Base-by-base conservation (phyloP, 2,329 filamentous ascomycete species). In the Dactylonectria estremocensis region DNA sequence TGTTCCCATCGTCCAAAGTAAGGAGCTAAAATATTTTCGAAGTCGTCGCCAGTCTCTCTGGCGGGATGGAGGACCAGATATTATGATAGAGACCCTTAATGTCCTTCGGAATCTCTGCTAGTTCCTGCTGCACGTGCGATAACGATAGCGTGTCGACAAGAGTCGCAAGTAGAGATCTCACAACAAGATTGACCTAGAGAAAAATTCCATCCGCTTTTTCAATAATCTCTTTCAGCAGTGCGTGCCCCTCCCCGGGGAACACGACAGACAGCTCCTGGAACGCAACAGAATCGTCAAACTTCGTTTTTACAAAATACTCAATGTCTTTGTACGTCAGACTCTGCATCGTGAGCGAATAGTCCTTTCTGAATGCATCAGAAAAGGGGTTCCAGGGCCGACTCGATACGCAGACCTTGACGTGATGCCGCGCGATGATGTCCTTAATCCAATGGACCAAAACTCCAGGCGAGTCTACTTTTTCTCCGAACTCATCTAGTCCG, bases 401-500 rank as follows among this genome's bases (percentile, higher is more conserved):
- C 20, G 56, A 48, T n/a, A 59, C 43, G 43, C 43, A 59, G n/a
- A 59, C 14, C 16, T 59, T 49, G 6, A 48, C 5, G n/a, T 49
- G 56, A 22, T 49, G 45, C 2, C n/a, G 24, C 9, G 5, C 14
- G 24, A 59, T n/a, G 13, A 33, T 3, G 16, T 33, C 28, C 8
- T 37, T 24, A 16, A 59, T 49, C 56, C 43, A 49, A 28, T 49
- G 13, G 6, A 59, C 5, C 8, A 48, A 18, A 37, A 14, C 31
- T 1, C 45, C 37, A 8, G 56, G 24, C 5, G 54, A 57, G 1
- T 3, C 20, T 20, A 16, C 54, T 4, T 14, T 24, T 20, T 57
- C 54, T 13, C 22, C 31, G 18, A 48, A 59, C 20, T 59, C 56
- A 24, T 59, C 56, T 1, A 59, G 28, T n/a, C 56, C 56, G n/a